Evolutionary conservation across 805 yeast genomes (phyloP).

Genomic region (Jamesozyma gamospora): DNA sequence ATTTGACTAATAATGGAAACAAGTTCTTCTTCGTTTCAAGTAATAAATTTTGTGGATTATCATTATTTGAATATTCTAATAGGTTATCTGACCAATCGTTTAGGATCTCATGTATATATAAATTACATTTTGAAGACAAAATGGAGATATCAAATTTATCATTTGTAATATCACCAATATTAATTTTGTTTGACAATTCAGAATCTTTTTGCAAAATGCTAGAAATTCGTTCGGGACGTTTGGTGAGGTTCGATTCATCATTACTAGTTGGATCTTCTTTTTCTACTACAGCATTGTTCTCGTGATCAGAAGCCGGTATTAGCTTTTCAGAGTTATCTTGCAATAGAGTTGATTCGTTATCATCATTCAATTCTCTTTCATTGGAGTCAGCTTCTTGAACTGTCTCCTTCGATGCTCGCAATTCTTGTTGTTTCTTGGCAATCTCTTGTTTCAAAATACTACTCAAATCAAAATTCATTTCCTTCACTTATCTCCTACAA

Average conservation of each 20-base stretch:
- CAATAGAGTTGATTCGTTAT: neutral
- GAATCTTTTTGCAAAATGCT: constrained; percentile 7
- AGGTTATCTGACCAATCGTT: constrained; percentile 29
- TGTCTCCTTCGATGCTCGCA: neutral
- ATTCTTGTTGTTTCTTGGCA: constrained; percentile 28
- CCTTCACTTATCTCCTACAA: neutral
- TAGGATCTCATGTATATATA: constrained; percentile 28
- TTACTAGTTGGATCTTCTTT: neutral
- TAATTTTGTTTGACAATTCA: constrained; percentile 15
- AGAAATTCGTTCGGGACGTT: neutral
- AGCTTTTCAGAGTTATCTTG: neutral
- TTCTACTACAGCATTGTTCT: neutral
- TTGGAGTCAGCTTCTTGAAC: neutral
- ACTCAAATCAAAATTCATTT: constrained; percentile 28
- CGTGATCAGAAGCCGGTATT: neutral
- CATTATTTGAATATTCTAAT: constrained; percentile 9
- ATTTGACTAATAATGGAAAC: constrained; percentile 42
- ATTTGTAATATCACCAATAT: constrained; percentile 28
- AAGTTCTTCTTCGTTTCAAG: constrained; percentile 41
- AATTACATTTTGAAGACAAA: constrained; percentile 38
- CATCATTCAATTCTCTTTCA: neutral
- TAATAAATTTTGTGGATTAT: constrained; percentile 19
- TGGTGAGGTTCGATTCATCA: neutral
- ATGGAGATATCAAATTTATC: constrained; percentile 21
- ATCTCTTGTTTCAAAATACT: constrained; percentile 39